Conservation (phyloP, 2,329 filamentous ascomycete species). For the Dendrostoma leiphaemia region DNA sequence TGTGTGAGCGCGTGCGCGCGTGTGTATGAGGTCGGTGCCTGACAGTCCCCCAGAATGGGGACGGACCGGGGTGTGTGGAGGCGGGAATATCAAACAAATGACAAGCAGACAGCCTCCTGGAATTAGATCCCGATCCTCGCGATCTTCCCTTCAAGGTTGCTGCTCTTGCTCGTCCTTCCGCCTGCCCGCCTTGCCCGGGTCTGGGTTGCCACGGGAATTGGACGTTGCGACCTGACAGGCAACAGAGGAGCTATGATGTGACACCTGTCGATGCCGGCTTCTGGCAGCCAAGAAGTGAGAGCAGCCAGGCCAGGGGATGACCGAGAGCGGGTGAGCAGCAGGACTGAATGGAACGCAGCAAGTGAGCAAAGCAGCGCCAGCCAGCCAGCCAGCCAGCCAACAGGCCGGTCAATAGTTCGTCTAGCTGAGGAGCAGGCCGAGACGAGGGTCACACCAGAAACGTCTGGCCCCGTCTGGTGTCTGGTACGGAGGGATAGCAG, state of each 20-base stretch:
- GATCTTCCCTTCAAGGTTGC: constrained; percentile 9
- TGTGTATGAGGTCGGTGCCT: constrained; percentile 1
- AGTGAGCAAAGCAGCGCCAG: background rate
- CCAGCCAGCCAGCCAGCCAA: constrained; percentile 11
- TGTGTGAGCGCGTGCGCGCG: background rate
- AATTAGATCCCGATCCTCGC: constrained; percentile 15
- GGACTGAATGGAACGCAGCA: constrained; percentile 6
- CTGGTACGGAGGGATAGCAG: no score
- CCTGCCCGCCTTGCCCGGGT: constrained; percentile 10
- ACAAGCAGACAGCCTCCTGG: constrained; percentile 18
- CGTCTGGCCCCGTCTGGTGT: background rate
- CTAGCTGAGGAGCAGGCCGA: background rate
- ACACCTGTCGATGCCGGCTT: constrained; percentile 10
- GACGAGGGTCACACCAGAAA: constrained; percentile 8
- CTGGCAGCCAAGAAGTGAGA: background rate
- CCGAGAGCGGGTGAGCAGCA: background rate
- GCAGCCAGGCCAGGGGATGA: background rate
- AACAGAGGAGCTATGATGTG: constrained; percentile 6
- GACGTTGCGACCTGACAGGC: constrained; percentile 8
- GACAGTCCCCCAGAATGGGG: constrained; percentile 5
- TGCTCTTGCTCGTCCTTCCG: background rate
- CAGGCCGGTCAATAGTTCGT: constrained; percentile 2
- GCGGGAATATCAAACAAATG: constrained; percentile 15
- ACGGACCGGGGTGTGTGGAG: constrained; percentile 15
- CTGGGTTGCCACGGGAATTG: constrained; percentile 11